phyloP scores from a whole-genome alignment of 495 filamentous ascomycete species.

The Cetradonia linearis region DNA sequence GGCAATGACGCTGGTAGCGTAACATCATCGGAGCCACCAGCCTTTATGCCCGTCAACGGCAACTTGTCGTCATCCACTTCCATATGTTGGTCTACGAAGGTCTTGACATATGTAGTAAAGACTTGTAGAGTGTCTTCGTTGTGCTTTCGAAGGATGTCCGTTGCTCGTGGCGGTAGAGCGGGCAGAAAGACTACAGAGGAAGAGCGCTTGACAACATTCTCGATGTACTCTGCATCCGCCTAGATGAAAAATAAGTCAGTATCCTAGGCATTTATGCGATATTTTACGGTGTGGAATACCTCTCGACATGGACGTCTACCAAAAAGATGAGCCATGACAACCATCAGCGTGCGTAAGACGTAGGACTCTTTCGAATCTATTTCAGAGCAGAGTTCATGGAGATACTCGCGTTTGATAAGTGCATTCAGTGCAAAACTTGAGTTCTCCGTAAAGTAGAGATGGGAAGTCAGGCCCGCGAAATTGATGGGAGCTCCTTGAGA shows the following conservation, averaged over 20 bases:
- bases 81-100: conserved; percentile 55
- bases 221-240: conserved; percentile 34
- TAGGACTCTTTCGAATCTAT: conserved; percentile 32
- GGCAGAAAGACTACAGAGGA: conserved; percentile 54
- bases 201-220: conserved; percentile 38
- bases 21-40: conserved; percentile 29
- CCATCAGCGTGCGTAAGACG: conserved; percentile 43
- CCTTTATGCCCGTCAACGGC: conserved; percentile 45
- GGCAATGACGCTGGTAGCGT: conserved; percentile 7
- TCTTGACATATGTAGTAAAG: conserved; percentile 57
- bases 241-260: neutral
- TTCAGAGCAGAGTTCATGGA: conserved; percentile 49
- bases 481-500: conserved; percentile 52
- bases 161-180: conserved; percentile 47
- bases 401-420: conserved; percentile 55
- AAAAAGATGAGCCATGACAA: conserved; percentile 62
- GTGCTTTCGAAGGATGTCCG: conserved; percentile 44
- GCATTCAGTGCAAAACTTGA: conserved; percentile 65
- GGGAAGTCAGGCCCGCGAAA: conserved; percentile 54
- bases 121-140: conserved; percentile 51
- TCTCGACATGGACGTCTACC: conserved; percentile 39
- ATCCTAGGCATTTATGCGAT: neutral
- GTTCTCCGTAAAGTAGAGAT: conserved; percentile 66
- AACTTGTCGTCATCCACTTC: conserved; percentile 40
- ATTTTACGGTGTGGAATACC: conserved; percentile 8